Conservation (phyloP, 768 basidiomycete species). For the Sutorius australiensis region DNA sequence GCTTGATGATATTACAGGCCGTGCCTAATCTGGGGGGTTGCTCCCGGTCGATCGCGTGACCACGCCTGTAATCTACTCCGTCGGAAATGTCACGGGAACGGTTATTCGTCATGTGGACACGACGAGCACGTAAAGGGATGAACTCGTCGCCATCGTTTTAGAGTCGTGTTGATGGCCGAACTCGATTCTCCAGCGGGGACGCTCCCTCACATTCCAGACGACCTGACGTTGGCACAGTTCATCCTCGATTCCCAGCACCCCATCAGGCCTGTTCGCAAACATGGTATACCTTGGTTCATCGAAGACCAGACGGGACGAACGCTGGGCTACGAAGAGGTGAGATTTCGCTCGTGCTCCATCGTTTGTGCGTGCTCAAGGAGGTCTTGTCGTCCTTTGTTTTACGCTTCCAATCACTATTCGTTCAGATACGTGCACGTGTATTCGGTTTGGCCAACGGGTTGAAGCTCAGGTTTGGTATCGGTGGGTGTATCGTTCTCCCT, state of each 20-base stretch:
- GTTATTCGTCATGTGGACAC: background rate
- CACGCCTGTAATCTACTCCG: too few relatives aligned
- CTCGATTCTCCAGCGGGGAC: constrained; percentile 27
- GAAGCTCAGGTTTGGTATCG: constrained; percentile 30
- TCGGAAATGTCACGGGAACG: background rate
- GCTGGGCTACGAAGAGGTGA: constrained; percentile 37
- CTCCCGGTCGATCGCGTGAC: too few relatives aligned
- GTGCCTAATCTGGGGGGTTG: too few relatives aligned
- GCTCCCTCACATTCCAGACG: constrained; percentile 36
- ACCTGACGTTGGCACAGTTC: constrained; percentile 37
- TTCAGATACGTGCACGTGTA: constrained; percentile 35
- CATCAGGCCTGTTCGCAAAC: constrained; percentile 23
- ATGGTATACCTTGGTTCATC: constrained; percentile 37
- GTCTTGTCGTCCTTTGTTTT: background rate
- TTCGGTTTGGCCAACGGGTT: constrained; percentile 39
- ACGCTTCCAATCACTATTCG: background rate
- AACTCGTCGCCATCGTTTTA: background rate
- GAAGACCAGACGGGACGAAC: constrained; percentile 38
- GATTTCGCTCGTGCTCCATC: background rate
- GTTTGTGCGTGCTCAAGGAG: background rate
- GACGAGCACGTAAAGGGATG: background rate
- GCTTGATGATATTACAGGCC: too few relatives aligned
- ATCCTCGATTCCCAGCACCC: constrained; percentile 35
- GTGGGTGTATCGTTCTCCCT: constrained; percentile 20
- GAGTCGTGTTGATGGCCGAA: constrained; percentile 22